These are phyloP conservation scores for Pogostemon cablin DNA, from an alignment of 257 asterid species.

Conservation along the genomic window DNA sequence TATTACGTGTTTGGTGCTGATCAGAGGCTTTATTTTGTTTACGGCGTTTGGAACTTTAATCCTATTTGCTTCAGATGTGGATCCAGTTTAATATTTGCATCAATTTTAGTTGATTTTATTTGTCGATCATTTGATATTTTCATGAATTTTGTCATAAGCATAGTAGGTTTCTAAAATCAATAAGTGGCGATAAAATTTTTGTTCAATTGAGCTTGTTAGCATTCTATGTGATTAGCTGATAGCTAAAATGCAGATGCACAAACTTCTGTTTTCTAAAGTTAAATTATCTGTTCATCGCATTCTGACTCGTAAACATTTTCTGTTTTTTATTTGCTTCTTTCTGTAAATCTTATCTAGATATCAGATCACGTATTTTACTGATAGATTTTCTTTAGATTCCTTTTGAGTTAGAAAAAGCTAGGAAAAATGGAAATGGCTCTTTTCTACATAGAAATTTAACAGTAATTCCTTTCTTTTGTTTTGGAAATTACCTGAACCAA, in stretches of 20 bases:
- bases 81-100: not conserved
- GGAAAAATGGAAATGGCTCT: not conserved
- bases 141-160: not conserved
- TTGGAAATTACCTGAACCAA: not conserved
- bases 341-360: not conserved
- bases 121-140: not conserved
- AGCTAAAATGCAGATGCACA: not conserved
- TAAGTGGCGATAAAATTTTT: not conserved
- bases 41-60: not conserved
- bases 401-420: not conserved
- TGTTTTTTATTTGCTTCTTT: not conserved
- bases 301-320: not conserved
- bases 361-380: not conserved
- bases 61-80: not conserved
- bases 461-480: not conserved
- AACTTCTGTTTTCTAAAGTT: not conserved
- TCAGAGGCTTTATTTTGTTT: not conserved
- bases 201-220: not conserved
- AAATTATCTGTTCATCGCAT: not conserved
- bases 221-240: not conserved
- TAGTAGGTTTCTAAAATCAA: not conserved
- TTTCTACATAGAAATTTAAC: slow-evolving; percentile 2
- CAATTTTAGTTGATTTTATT: not conserved
- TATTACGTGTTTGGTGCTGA: not conserved
- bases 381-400: not conserved